A percentile compares a stretch with the other conserved stretches of the same genome.
phyloP scores from a whole-genome alignment of 2,329 filamentous ascomycete genomes.

The Cladophialophora exuberans region DNA sequence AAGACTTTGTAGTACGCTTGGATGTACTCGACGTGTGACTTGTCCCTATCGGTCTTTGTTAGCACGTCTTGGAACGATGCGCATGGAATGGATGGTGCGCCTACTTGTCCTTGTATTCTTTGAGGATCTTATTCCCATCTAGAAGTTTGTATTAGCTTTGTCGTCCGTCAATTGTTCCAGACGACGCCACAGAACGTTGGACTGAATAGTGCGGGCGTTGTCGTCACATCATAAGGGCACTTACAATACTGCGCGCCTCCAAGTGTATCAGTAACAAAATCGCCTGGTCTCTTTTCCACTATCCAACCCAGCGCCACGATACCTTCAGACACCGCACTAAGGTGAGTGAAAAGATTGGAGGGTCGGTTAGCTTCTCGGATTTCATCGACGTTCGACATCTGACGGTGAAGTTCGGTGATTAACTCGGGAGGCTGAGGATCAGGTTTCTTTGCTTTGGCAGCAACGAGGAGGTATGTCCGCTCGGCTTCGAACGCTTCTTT shows the following conservation, averaged over 20 bases:
- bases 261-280: slow-evolving; percentile 81
- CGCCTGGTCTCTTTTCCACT: slow-evolving; percentile 78
- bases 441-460: slow-evolving; percentile 91
- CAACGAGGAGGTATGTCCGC: slow-evolving; percentile 83
- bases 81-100: slow-evolving; percentile 29
- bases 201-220: too few species aligned
- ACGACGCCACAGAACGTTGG: too few species aligned
- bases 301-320: slow-evolving; percentile 92
- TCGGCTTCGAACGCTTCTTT: slow-evolving; percentile 77
- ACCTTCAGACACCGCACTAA: slow-evolving; percentile 86
- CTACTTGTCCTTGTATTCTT: slow-evolving; percentile 82
- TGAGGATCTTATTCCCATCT: slow-evolving; percentile 86
- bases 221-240: too few species aligned
- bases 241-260: slow-evolving; percentile 79
- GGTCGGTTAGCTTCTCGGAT: slow-evolving; percentile 81
- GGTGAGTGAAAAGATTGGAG: slow-evolving; percentile 74
- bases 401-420: slow-evolving; percentile 82
- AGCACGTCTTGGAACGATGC: neutral
- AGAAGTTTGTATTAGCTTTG: neutral
- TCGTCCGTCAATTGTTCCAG: neutral
- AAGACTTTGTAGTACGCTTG: slow-evolving; percentile 92
- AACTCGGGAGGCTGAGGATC: slow-evolving; percentile 73
- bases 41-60: slow-evolving; percentile 60
- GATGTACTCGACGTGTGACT: slow-evolving; percentile 82
- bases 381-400: slow-evolving; percentile 76